Conservation (phyloP, 305 asterid species). For the Fraxinus sp. region DNA sequence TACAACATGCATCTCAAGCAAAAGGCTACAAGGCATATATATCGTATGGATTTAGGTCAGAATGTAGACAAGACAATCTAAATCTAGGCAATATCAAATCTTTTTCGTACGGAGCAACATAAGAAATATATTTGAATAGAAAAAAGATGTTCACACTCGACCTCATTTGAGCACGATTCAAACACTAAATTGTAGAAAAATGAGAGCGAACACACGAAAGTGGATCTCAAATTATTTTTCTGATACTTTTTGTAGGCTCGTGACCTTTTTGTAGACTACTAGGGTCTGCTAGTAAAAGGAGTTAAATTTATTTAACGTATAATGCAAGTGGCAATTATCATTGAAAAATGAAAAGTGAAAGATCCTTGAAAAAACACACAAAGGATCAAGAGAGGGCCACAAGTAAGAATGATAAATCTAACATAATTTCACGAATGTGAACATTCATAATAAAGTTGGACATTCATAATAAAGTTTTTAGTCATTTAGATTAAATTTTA, state of each 20-base stretch:
- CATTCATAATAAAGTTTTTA: neutral
- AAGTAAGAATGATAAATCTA: neutral
- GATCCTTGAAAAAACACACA: neutral
- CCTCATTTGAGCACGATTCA: neutral
- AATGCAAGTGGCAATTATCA: neutral
- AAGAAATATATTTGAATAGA: neutral
- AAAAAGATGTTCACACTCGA: neutral
- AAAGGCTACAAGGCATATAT: neutral
- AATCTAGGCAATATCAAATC: neutral
- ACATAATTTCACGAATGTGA: neutral
- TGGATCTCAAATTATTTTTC: neutral
- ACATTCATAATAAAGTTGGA: neutral
- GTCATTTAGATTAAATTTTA: neutral
- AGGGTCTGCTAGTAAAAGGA: neutral
- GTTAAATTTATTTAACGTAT: neutral
- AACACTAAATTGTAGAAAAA: neutral
- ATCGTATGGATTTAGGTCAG: neutral
- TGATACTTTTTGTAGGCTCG: neutral
- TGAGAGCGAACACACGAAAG: neutral
- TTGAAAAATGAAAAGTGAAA: neutral
- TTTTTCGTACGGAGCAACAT: neutral
- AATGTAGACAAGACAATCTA: neutral
- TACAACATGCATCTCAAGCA: neutral
- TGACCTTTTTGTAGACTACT: neutral
- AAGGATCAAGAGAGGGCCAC: neutral